These are phyloP conservation scores for Dipteronia sinensis DNA, from an alignment of 345 rosid species.

Conservation along the genomic window DNA sequence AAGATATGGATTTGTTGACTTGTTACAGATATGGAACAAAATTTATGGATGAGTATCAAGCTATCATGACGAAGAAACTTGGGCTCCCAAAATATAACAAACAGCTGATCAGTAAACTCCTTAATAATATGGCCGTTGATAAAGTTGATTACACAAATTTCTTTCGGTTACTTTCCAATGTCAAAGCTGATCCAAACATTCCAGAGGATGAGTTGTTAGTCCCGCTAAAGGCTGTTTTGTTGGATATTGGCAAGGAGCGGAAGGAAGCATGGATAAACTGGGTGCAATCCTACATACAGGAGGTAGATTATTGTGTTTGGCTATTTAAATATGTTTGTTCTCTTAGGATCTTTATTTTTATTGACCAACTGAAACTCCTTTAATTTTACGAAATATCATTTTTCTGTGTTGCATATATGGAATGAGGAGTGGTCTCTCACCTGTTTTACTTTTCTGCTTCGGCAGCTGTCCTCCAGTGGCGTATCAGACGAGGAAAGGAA, in stretches of 20 bases:
- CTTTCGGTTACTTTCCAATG: slow-evolving; percentile 76
- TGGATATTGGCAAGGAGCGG: slow-evolving; percentile 96
- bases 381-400: background rate
- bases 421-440: background rate
- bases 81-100: slow-evolving; percentile 94
- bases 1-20: slow-evolving; percentile 10
- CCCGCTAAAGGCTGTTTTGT: slow-evolving; percentile 80
- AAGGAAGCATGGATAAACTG: slow-evolving; percentile 92
- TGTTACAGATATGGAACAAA: slow-evolving; percentile 79
- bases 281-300: slow-evolving; percentile 80
- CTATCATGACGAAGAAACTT: slow-evolving; percentile 83
- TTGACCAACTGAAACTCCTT: background rate
- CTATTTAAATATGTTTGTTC: background rate
- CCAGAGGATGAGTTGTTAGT: slow-evolving; percentile 65
- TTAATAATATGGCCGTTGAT: slow-evolving; percentile 93
- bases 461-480: slow-evolving; percentile 67
- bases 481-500: slow-evolving; percentile 82
- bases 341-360: background rate
- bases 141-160: slow-evolving; percentile 98
- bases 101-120: slow-evolving; percentile 75
- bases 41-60: slow-evolving; percentile 97
- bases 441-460: background rate
- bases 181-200: slow-evolving; percentile 68
- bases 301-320: slow-evolving; percentile 49
- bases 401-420: background rate